Evolutionary conservation across 1,139 yeast species (phyloP), one percentile per base, ranked within the genome.

Genomic region (Hyphopichia buzzinii): DNA sequence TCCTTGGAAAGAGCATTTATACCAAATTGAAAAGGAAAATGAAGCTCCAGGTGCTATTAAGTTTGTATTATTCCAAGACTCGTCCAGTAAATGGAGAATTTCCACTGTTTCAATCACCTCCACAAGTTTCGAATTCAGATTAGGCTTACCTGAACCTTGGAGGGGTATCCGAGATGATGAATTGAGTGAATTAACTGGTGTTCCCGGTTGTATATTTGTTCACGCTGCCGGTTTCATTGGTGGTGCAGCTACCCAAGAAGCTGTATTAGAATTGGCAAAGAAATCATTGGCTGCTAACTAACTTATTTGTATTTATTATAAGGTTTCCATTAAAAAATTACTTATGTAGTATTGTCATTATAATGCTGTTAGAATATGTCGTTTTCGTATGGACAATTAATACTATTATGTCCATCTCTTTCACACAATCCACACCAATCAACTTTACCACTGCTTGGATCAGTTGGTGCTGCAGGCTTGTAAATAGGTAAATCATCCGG

Each of bases 171-270:
- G 98, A 55, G 98, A 92, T 56, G 90, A 84, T 24, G 85, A 72
- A 30, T 73, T 92, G 50, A 78, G 85, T 44, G 70, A 81, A 45
- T 66, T 75, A 48, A 68, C 89, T 26, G 96, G 95, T 14, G 77
- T 92, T 39, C 80, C 78, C 15, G 96, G 87, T 3, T 86, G 96
- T 56, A 80, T 90, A 23, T 92, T 92, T 57, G 80, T 94, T 39
- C 99, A 92, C 52, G 97, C 97, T 30, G 87, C 96, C 31, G 98
- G 99, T 0, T 92, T 92, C 64, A 92, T 92, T 56, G 98, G 98
- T 26, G 99, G 99, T 36, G 88, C 94, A 42, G 73, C 81, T 54
- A 74, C 95, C 23, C 67, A 73, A 48, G 97, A 88, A 35, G 85
- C 85, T 17, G 97, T 84, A 13, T 60, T 87, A 39, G 64, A 76